Evolutionary conservation across 441 rosid genomes (phyloP), one percentile per base, ranked within the genome.

Genomic region (Gossypium davidsonii): DNA sequence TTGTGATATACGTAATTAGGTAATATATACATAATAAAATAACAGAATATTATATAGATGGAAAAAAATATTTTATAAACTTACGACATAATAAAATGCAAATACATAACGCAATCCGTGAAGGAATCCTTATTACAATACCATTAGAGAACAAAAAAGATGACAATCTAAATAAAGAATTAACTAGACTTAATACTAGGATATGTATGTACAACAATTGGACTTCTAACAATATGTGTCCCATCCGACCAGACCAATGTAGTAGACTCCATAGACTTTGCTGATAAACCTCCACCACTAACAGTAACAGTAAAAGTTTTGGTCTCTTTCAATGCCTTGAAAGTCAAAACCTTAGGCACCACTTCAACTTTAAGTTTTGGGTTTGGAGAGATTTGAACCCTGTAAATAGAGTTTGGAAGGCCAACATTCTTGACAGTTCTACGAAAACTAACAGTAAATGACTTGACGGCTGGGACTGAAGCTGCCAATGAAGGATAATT

Each of bases 281-380:
- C 61, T 1, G 67, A 3, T 1, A 70, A 52, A 39, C 61, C 73
- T 53, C 49, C 26, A 58, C 57, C 67, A 34, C 14, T 70, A 44
- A 90, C 81, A 12, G 75, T 82, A 57, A 87, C 90, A 20, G 62
- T 83, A 72, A 85, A 90, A 61, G 86, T 84, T 83, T 74, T 23
- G 67, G 79, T 79, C 83, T 89, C 78, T 25, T 90, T 74, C 3
- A 70, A 1, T 31, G 83, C 80, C 6, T 68, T 1, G 31, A 92
- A 85, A 0, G 75, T 39, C 52, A 81, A 53, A 4, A 26, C 55
- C 6, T 18, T 58, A 1, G 83, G 85, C 67, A 76, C 74, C 21
- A 82, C 72, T 1, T 3, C 46, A 48, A 78, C 48, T 9, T 70
- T 72, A 72, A 80, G 70, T 11, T 75, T 64, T 0, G 65, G 4